These are phyloP conservation scores for Puccinia coronata DNA, from an alignment of 1,284 basidiomycete species.

Conservation along the genomic window DNA sequence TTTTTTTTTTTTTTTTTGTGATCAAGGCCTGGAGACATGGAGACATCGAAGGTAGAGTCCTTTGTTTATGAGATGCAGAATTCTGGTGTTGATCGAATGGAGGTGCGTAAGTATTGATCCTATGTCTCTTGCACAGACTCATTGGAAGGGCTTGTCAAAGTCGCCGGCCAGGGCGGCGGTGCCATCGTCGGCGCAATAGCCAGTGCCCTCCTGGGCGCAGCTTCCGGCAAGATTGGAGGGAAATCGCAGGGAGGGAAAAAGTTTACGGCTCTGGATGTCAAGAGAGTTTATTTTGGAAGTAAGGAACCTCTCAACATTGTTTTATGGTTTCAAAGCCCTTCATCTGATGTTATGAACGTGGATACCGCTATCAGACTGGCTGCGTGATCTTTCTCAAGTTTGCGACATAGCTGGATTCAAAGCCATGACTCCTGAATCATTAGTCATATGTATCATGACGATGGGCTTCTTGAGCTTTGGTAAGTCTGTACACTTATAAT, in stretches of 20 bases:
- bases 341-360: not conserved
- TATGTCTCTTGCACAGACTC: conserved; percentile 11
- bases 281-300: conserved; percentile 57
- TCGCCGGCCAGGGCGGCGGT: conserved; percentile 38
- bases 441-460: conserved; percentile 54
- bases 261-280: conserved; percentile 57
- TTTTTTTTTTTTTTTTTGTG: not conserved
- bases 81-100: not conserved
- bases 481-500: not conserved
- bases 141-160: conserved; percentile 44
- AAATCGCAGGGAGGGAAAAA: conserved; percentile 53
- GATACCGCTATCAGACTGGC: conserved; percentile 32
- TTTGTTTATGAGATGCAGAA: not conserved
- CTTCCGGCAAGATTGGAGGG: conserved; percentile 19
- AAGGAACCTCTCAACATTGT: conserved; percentile 52
- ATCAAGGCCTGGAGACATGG: conserved; percentile 47
- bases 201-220: conserved; percentile 39
- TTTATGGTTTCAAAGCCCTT: not conserved
- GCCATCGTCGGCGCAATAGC: conserved; percentile 45
- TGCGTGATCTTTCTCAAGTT: conserved; percentile 49
- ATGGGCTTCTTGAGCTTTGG: conserved; percentile 53
- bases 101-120: no score
- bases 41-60: conserved; percentile 35
- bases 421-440: conserved; percentile 37
- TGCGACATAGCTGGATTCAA: conserved; percentile 48